These are phyloP conservation scores for Ophiostoma ips DNA, from an alignment of 2,329 filamentous ascomycete genomes.

Conservation along the genomic window DNA sequence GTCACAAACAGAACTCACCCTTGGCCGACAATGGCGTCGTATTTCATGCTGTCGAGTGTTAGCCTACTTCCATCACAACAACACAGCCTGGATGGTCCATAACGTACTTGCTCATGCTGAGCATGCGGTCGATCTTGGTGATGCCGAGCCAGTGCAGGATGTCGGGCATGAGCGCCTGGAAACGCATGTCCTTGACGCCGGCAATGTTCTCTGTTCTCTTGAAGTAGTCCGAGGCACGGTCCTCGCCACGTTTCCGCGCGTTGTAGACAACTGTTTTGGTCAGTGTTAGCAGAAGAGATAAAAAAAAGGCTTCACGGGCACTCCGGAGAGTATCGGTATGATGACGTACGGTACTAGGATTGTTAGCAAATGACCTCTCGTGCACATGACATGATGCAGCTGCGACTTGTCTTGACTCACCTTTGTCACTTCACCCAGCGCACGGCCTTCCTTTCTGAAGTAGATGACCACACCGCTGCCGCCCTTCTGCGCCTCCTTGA, in stretches of 20 bases:
- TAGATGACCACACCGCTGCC: constrained; percentile 95
- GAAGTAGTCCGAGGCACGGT: constrained; percentile 85
- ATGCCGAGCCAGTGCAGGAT: constrained; percentile 97
- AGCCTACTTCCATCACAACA: neutral
- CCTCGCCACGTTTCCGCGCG: constrained; percentile 63
- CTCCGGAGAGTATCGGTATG: no score
- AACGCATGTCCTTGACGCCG: constrained; percentile 92
- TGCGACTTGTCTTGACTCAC: constrained; percentile 34
- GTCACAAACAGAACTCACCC: constrained; percentile 39
- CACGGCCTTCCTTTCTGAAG: constrained; percentile 93
- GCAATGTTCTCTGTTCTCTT: constrained; percentile 96
- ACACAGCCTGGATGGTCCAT: no score
- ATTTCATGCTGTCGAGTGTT: constrained; percentile 57
- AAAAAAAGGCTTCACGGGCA: neutral
- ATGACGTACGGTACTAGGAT: constrained; percentile 13
- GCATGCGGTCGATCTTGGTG: constrained; percentile 95
- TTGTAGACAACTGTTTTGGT: constrained; percentile 53
- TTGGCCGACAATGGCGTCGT: constrained; percentile 75
- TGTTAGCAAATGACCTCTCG: neutral
- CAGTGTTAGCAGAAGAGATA: neutral
- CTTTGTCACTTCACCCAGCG: constrained; percentile 89
- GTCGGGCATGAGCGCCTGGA: constrained; percentile 96
- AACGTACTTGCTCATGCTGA: constrained; percentile 89
- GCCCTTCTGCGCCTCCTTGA: constrained; percentile 90
- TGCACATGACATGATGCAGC: no score